Base-by-base conservation (phyloP, 768 basidiomycete genomes). In the Agaricus blazei region DNA sequence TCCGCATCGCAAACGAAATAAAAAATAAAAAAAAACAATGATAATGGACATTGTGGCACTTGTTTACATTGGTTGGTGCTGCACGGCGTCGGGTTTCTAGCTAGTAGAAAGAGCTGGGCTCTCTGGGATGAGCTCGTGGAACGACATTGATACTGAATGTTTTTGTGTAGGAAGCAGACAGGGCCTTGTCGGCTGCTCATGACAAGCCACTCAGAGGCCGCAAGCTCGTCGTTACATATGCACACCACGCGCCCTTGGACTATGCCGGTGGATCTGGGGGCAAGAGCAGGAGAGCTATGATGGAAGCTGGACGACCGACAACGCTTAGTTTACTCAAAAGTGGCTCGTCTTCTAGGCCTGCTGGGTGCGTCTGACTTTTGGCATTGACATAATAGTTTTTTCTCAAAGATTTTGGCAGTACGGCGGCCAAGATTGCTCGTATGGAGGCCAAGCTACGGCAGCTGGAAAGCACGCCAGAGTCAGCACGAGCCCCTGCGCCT, bases 401-500 rank as follows among this genome's bases (percentile, higher is more conserved):
- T 23, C 26, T 31, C 53, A 14, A 26, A 54, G 37, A 48, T 54
- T 63, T 63, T 45, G 11, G 60, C 63, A 95, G 90, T 48, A 94
- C 91, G 1, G 73, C 80, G 43, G 85, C 84, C 62, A 97, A 98
- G 71, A 99, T 99, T 62, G 93, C 94, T 7, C 82, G 87, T 64
- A 88, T 98, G 80, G 97, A 99, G 70, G 96, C 96, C 2, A 99
- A 99, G 69, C 75, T 99, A 24, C 81, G 84, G 15, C 83, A 91
- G 59, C 84, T 97, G 80, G 83, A 84, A 62, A 65, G 68, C 48
- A 24, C 63, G 60, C 6, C 55, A 56, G 15, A 59, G 56, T 11
- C 58, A 51, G 6, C 40, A 55, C 29, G 58, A 49, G 26, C 31
- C 51, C 23, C 31, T 38, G n/a, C 48, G 56, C 42, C 44, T 12